Evolutionary conservation across 148 eudicot genomes (phyloP), one percentile per base, ranked within the genome.

Genomic region (Persicaria maculosa): DNA sequence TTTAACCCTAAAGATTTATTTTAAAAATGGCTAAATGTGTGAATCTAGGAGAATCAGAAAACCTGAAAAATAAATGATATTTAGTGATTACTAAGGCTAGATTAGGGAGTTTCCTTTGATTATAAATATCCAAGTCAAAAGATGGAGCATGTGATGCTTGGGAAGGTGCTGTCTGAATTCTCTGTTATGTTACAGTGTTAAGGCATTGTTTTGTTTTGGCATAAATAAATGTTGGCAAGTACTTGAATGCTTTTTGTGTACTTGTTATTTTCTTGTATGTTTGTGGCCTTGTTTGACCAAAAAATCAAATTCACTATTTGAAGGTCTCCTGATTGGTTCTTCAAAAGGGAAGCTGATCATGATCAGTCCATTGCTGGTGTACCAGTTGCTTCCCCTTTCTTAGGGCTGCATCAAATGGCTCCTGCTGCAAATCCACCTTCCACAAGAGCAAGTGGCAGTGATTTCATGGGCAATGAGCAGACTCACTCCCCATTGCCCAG

Each of bases 321-420:
- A 69, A 91, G 93, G 85, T 82, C 85, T 74, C 76, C 84, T 1
- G 89, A 87, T 78, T 87, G 87, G 90, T 78, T 89, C 57, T 79
- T 74, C 86, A 84, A 83, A 85, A 82, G 86, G 84, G 91, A 84
- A 75, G 80, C 70, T 65, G 46, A 65, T 65, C 70, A 65, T 65
- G 47, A 40, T 65, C 70, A 59, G 25, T 36, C 22, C 11, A 25
- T 74, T 9, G 70, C 53, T 40, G 74, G 55, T 61, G 80, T 76
- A 47, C 76, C 80, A 54, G n/a, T 77, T n/a, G 76, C 57, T 74
- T 72, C 85, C 16, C 44, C 78, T 50, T 45, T 76, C 44, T 82
- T 83, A 43, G 83, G 83, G 79, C 78, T 79, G 77, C 86, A 80
- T 4, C 76, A 72, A 53, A 50, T 72, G 57, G 67, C 50, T 40